Conservation (phyloP, 495 filamentous ascomycete species). For the Durotheca rogersii region DNA sequence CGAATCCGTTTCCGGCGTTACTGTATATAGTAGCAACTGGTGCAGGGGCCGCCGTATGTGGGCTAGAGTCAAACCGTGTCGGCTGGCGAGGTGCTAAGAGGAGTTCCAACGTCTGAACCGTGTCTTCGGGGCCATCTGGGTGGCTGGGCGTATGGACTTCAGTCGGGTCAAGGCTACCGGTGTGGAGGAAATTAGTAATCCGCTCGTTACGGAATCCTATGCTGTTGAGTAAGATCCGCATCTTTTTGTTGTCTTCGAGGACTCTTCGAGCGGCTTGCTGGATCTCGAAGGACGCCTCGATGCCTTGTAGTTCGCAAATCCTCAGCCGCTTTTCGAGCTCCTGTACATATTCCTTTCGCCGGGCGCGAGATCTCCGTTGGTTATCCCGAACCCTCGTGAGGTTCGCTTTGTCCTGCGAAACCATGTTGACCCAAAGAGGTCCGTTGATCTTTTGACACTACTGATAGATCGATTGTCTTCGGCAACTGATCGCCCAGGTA, state of each 20-base stretch:
- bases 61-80: neutral
- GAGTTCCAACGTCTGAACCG: conserved; percentile 8
- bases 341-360: conserved; percentile 71
- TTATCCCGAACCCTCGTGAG: conserved; percentile 70
- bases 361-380: conserved; percentile 74
- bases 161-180: conserved; percentile 1
- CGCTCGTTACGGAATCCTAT: conserved; percentile 28
- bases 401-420: conserved; percentile 39
- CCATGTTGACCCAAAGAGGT: conserved; percentile 5
- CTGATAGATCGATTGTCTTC: neutral
- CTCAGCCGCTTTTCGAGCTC: conserved; percentile 67
- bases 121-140: neutral
- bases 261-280: conserved; percentile 65
- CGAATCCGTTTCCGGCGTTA: neutral
- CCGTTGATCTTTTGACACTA: neutral
- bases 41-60: neutral
- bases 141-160: neutral
- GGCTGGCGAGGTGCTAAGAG: conserved; percentile 6
- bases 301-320: conserved; percentile 57
- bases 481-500: no score
- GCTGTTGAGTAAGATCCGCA: conserved; percentile 47
- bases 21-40: neutral
- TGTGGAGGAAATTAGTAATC: conserved; percentile 21
- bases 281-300: conserved; percentile 60
- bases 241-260: conserved; percentile 60